Evolutionary conservation across 2,329 filamentous ascomycete species (phyloP), one percentile per base, ranked within the genome.

Genomic region (Fusarium nurragi): DNA sequence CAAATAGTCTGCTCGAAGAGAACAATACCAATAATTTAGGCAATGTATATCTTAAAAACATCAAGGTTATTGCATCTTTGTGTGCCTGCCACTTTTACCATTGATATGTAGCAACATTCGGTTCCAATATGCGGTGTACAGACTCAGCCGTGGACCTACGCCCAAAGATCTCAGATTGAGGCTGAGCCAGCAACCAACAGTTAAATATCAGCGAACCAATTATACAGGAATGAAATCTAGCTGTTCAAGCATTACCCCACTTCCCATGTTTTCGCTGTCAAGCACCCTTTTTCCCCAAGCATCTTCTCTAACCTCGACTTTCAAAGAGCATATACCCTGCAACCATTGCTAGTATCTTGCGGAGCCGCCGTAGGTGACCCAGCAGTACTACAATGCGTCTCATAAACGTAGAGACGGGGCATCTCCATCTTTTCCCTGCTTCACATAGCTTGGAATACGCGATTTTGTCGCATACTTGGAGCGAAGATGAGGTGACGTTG

Each of bases 171-270:
- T 28, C 23, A 28, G 8, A 13, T 19, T 21, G 23, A 19, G 49
- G 49, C 49, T 53, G 49, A 48, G 26, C 16, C 6, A 12, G 14
- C 32, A 37, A 38, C 39, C 41, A 52, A 46, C 48, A 40, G 34
- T 10, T 18, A 10, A 21, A 4, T 2, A 19, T 6, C 1, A 52
- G n/a, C 23, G 21, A 18, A 19, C n/a, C 22, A 2, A 52, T n/a
- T 10, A 4, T 34, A 4, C 30, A 34, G 30, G 5, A 16, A n/a
- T 5, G 8, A 23, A 34, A 26, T 13, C 23, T 46, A 26, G 40
- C 48, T 25, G 26, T 44, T 16, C 22, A 44, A 26, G 28, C 47
- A 44, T 47, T 48, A 48, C 50, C 41, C 41, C 50, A 23, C 41
- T 48, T 37, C 18, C 0, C 16, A 9, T 25, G 13, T 4, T 18